A percentile compares a stretch with the other conserved stretches of the same genome.
Evolutionary conservation across 2,329 filamentous ascomycete species (phyloP).

Genomic region (Colletotrichum cuscutae): DNA sequence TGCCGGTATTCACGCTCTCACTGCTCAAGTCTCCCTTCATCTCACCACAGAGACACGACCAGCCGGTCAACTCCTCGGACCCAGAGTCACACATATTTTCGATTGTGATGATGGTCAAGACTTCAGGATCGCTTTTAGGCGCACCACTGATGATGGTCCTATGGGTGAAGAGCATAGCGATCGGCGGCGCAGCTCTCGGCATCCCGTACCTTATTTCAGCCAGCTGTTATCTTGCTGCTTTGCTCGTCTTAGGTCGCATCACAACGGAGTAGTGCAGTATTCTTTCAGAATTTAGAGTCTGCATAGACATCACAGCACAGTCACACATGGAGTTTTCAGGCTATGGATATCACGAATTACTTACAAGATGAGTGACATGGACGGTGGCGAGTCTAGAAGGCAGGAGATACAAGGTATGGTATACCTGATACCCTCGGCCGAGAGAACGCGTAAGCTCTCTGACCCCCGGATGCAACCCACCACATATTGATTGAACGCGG

Average conservation of each 20-base stretch:
- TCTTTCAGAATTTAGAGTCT: neutral
- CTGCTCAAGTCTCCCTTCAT: conserved; percentile 57
- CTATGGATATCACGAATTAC: neutral
- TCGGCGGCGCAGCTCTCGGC: conserved; percentile 46
- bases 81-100: conserved; percentile 57
- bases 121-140: conserved; percentile 57
- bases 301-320: neutral
- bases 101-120: conserved; percentile 62
- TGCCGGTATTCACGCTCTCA: conserved; percentile 61
- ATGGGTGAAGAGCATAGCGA: conserved; percentile 57
- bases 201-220: conserved; percentile 54
- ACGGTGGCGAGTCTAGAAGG: neutral
- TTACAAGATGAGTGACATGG: neutral
- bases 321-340: neutral
- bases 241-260: conserved; percentile 42
- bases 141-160: conserved; percentile 58
- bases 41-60: conserved; percentile 30
- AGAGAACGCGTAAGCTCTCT: neutral
- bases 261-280: neutral
- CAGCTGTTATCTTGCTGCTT: conserved; percentile 48
- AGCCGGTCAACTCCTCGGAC: conserved; percentile 28
- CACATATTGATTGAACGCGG: too few relatives aligned
- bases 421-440: neutral
- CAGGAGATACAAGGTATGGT: neutral
- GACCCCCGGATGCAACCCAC: neutral